Conservation (phyloP, 1,284 basidiomycete genomes). For the Spongispora temasekensis region DNA sequence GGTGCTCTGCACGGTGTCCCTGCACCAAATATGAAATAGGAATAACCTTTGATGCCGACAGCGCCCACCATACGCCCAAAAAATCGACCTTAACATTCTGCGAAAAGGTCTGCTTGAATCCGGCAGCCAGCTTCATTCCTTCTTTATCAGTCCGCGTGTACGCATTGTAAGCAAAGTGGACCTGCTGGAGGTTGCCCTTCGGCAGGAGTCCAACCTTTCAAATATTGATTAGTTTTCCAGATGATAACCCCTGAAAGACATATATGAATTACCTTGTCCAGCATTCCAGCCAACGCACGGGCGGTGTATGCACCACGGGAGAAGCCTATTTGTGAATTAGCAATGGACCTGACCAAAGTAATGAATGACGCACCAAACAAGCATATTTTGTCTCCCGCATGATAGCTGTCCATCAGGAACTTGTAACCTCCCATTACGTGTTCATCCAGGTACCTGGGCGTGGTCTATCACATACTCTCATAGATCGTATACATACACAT, state of each 20-base stretch:
- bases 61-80: conserved; percentile 61
- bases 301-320: conserved; percentile 79
- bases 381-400: conserved; percentile 58
- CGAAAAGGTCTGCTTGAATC: conserved; percentile 70
- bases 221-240: not conserved
- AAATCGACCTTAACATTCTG: conserved; percentile 60
- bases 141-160: conserved; percentile 52
- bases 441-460: conserved; percentile 54
- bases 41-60: not conserved
- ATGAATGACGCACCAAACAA: conserved; percentile 51
- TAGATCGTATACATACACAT: conserved; percentile 14
- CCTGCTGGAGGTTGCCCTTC: conserved; percentile 56
- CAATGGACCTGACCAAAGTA: not conserved
- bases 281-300: conserved; percentile 68
- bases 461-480: not conserved
- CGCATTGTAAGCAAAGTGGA: conserved; percentile 67
- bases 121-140: conserved; percentile 47
- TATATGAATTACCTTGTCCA: conserved; percentile 42
- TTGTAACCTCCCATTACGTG: conserved; percentile 67
- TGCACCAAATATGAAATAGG: conserved; percentile 26
- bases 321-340: conserved; percentile 49
- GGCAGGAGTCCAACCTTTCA: conserved; percentile 60
- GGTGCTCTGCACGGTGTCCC: conserved; percentile 71
- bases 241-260: not conserved
- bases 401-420: conserved; percentile 70